Percentiles rank a stretch among this genome's conserved stretches.
These are phyloP conservation scores for Hymenoscyphus linearis DNA, from an alignment of 2,329 filamentous ascomycete species.

Conservation along the genomic window DNA sequence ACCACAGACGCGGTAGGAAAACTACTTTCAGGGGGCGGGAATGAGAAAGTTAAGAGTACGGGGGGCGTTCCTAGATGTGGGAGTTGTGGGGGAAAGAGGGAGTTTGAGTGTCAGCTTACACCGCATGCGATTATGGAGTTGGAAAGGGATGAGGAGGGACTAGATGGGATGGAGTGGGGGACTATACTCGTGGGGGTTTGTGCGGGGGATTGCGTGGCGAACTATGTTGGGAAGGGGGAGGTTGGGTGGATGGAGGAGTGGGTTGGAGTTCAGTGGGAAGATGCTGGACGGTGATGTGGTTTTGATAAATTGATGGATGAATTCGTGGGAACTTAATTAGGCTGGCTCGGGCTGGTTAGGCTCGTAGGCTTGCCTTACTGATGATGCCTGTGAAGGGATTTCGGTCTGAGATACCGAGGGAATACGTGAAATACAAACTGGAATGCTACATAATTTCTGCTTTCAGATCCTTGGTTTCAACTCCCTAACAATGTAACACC, in stretches of 20 bases:
- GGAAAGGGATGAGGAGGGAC: conserved; percentile 66
- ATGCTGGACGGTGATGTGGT: conserved; percentile 41
- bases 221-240: conserved; percentile 52
- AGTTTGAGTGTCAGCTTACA: conserved; percentile 89
- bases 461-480: no score
- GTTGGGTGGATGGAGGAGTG: conserved; percentile 88
- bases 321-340: no score
- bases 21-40: conserved; percentile 39
- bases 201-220: conserved; percentile 66
- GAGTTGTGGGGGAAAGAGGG: conserved; percentile 68
- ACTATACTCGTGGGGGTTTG: conserved; percentile 87
- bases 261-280: conserved; percentile 98
- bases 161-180: conserved; percentile 97
- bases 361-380: no score
- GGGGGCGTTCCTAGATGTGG: conserved; percentile 65
- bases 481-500: no score
- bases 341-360: no score
- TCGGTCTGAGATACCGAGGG: no score
- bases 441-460: no score
- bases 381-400: no score
- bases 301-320: not conserved
- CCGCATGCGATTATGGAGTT: conserved; percentile 87
- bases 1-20: conserved; percentile 70
- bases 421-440: no score
- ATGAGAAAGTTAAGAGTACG: conserved; percentile 24